Base-by-base conservation (phyloP, 495 filamentous ascomycete species). In the Tuber indicum region DNA sequence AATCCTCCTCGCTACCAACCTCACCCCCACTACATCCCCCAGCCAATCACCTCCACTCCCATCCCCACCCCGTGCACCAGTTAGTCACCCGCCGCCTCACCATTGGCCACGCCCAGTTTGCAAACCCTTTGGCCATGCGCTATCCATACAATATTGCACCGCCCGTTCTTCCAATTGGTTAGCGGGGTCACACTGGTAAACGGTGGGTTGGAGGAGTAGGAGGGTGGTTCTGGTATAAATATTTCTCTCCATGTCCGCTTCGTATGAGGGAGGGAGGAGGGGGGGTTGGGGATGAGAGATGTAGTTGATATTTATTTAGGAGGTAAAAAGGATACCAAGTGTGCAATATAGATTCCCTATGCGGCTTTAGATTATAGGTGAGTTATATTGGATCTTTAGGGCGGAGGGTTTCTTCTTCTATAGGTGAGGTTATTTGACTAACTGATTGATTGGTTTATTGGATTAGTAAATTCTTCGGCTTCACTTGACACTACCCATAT, bases 81-180 rank as follows among this genome's bases (percentile, higher is more conserved):
- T 17, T 26, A 36, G 26, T 66, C 58, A 66, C 58, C 58, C 58
- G 58, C 26, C 58, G 58, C 58, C 12, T 66, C 26, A 1, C 58
- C 58, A 66, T 66, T 66, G 58, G 58, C 58, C 58, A 66, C 58
- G 17, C 3, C 12, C 14, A 26, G 58, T 66, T 66, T 66, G 58
- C 58, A 32, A 66, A 36, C 58, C 58, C 58, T 36, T 36, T 6
- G 58, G 58, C 58, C 58, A 66, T 66, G 58, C 58, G 58, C 58
- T 66, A 32, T 66, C 58, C 26, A 66, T 3, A 66, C 2, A 36
- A 36, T 6, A 66, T 36, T 66, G n/a, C 58, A 36, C 58, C 10
- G 58, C 58, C 58, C 26, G 58, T 14, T 66, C 26, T 66, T 17
- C 58, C 58, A 66, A 66, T 66, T 66, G 58, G 58, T 66, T 66